Conservation (phyloP, 495 filamentous ascomycete species). For the Penicillium ochrochloron region DNA sequence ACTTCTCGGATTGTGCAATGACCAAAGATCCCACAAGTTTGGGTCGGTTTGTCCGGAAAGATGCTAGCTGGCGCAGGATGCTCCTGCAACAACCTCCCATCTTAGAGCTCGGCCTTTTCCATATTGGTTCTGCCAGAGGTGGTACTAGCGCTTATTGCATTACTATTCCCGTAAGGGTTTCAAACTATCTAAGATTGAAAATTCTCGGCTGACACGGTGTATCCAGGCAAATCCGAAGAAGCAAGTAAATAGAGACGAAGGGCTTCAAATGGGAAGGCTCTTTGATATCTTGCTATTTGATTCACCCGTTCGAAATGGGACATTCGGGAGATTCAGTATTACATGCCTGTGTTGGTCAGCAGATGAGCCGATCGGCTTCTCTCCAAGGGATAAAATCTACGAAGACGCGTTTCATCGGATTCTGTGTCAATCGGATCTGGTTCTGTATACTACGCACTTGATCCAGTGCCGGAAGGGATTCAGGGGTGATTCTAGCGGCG, state of each 20-base stretch:
- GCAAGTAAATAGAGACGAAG: slow-evolving; percentile 10
- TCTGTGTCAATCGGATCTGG: neutral
- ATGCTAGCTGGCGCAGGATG: slow-evolving; percentile 21
- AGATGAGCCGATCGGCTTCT: slow-evolving; percentile 3
- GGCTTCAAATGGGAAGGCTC: slow-evolving; percentile 23
- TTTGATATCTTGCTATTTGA: slow-evolving; percentile 17
- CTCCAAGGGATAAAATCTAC: neutral
- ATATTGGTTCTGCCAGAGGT: neutral
- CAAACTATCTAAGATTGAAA: slow-evolving; percentile 5
- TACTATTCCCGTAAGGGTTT: slow-evolving; percentile 16
- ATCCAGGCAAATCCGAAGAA: slow-evolving; percentile 6
- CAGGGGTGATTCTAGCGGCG: neutral
- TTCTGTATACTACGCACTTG: slow-evolving; percentile 6
- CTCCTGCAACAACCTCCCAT: slow-evolving; percentile 19
- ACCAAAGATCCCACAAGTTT: slow-evolving; percentile 1
- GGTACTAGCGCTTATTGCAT: neutral
- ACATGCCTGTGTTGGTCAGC: slow-evolving; percentile 13
- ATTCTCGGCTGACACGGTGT: neutral
- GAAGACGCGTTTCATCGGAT: slow-evolving; percentile 13
- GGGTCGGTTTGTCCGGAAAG: slow-evolving; percentile 8
- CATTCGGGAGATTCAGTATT: too few species aligned
- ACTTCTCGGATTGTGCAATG: slow-evolving; percentile 13
- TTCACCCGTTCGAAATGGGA: neutral
- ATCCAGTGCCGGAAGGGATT: neutral
- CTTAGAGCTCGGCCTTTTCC: slow-evolving; percentile 15